Percentiles rank a stretch among this genome's conserved stretches.
Conservation (phyloP, 2,329 filamentous ascomycete genomes). For the Tolypocladium cylindrosporum region DNA sequence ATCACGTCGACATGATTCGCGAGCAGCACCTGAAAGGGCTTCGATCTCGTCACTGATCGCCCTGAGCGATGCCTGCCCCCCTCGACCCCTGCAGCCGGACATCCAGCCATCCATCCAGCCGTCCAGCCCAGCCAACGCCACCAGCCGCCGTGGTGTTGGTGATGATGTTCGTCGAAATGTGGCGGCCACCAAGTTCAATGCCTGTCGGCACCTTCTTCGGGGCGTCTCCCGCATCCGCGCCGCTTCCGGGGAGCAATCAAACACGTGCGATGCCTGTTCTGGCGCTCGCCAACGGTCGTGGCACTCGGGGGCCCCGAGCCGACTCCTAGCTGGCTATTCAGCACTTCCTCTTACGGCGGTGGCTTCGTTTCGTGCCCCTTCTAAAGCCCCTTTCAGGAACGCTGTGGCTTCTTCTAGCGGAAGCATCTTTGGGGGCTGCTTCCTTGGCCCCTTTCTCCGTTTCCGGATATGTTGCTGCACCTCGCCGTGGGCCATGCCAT, state of each 20-base stretch:
- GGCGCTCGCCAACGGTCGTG: neutral
- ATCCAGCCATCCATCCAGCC: neutral
- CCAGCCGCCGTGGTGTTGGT: neutral
- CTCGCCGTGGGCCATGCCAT: neutral
- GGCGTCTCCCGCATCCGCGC: neutral
- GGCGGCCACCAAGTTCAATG: neutral
- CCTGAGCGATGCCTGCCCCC: neutral
- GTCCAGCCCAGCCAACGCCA: neutral
- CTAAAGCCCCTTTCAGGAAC: neutral
- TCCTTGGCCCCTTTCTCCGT: neutral
- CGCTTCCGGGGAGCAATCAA: neutral
- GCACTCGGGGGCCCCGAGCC: neutral
- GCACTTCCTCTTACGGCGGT: neutral
- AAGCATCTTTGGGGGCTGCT: neutral
- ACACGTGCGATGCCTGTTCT: neutral
- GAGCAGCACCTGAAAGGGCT: neutral
- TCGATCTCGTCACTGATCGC: neutral
- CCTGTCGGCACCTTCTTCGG: neutral
- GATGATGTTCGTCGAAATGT: neutral
- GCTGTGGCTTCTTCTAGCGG: neutral
- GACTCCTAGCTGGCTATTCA: neutral
- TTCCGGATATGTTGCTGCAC: neutral
- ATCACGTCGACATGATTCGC: neutral
- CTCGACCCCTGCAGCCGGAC: neutral
- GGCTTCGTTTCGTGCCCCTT: neutral